These are phyloP conservation scores for Emericellopsis atlantica DNA, from an alignment of 2,329 filamentous ascomycete species.

Conservation along the genomic window DNA sequence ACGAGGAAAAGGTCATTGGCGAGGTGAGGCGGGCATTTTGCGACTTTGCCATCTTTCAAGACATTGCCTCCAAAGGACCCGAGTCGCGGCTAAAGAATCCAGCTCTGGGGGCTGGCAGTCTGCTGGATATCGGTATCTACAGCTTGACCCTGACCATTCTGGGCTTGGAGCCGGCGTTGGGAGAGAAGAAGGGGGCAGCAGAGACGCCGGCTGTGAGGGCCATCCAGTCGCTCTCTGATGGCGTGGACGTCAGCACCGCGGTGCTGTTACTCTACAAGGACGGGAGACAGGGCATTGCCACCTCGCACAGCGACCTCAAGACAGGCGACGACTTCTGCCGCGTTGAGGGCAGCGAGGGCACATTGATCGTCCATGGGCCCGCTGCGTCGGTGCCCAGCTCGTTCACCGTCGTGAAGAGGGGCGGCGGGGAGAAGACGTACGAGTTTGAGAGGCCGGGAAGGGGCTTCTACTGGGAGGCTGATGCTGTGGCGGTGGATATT, in stretches of 20 bases:
- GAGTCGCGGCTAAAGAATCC: constrained; percentile 21
- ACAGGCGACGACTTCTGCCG: constrained; percentile 16
- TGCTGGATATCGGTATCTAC: constrained; percentile 32
- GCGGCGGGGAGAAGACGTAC: constrained; percentile 14
- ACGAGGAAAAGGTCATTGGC: constrained; percentile 25
- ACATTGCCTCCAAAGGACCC: constrained; percentile 15
- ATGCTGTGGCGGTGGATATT: constrained; percentile 26
- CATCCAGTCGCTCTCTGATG: constrained; percentile 19
- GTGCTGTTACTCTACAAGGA: constrained; percentile 24
- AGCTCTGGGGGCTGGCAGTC: constrained; percentile 24
- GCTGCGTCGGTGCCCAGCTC: constrained; percentile 16
- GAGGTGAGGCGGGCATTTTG: constrained; percentile 22
- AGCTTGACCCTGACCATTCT: constrained; percentile 24
- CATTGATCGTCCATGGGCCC: constrained; percentile 21
- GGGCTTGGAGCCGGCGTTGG: constrained; percentile 15
- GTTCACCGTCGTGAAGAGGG: constrained; percentile 16
- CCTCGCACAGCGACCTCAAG: constrained; percentile 16
- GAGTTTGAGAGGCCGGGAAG: constrained; percentile 19
- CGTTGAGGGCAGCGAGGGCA: constrained; percentile 25
- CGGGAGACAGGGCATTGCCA: constrained; percentile 26
- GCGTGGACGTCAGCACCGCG: constrained; percentile 20
- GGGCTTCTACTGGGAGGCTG: constrained; percentile 32
- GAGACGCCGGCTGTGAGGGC: constrained; percentile 11
- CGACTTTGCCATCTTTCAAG: constrained; percentile 24
- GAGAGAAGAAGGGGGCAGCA: constrained; percentile 11